phyloP scores from a whole-genome alignment of 768 basidiomycete genomes.

The Asterophora lycoperdoides region DNA sequence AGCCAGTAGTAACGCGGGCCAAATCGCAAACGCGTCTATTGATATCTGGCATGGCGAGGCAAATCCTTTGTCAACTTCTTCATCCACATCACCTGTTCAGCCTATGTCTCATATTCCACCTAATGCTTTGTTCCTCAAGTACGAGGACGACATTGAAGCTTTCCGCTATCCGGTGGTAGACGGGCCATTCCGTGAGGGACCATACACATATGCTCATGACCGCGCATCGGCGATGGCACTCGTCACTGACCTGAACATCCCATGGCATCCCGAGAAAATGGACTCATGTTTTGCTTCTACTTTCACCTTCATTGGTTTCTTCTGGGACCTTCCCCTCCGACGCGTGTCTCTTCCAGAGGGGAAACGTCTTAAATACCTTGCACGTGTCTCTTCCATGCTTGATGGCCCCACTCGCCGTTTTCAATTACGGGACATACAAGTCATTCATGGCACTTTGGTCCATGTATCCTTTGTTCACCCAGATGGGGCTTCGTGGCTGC shows the following conservation, averaged over 20 bases:
- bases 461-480: constrained; percentile 29
- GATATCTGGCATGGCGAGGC: too few relatives aligned
- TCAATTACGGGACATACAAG: constrained; percentile 18
- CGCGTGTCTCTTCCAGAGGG: constrained; percentile 26
- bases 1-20: too few relatives aligned
- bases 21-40: constrained; percentile 15
- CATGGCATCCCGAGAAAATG: too few relatives aligned
- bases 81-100: too few relatives aligned
- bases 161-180: constrained; percentile 18
- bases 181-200: background rate
- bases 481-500: constrained; percentile 16
- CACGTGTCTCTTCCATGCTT: constrained; percentile 15
- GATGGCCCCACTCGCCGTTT: constrained; percentile 8
- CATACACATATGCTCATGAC: constrained; percentile 19
- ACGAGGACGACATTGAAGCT: constrained; percentile 23
- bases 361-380: constrained; percentile 28
- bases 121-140: constrained; percentile 18
- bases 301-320: constrained; percentile 29
- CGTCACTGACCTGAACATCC: too few relatives aligned
- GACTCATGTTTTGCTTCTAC: constrained; percentile 18
- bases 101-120: too few relatives aligned
- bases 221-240: constrained; percentile 4
- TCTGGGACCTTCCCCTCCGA: constrained; percentile 25
- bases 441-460: constrained; percentile 29
- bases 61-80: too few relatives aligned